Percentiles rank a stretch among this genome's conserved stretches.
Conservation (phyloP, 2,329 filamentous ascomycete genomes). For the Drechmeria coniospora region DNA sequence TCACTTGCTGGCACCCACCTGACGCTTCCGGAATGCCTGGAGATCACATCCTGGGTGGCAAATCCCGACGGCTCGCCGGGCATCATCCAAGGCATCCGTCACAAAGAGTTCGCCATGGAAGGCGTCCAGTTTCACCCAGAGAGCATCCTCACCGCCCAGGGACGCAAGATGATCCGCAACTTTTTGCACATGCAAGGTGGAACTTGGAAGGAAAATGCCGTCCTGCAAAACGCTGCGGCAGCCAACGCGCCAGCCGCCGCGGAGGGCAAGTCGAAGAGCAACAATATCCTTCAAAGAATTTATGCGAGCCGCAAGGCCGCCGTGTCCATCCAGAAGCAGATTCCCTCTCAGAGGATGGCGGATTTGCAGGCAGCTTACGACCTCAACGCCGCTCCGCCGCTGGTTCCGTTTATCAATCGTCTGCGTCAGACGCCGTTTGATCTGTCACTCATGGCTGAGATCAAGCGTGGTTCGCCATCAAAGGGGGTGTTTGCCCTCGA, state of each 20-base stretch:
- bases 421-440: slow-evolving; percentile 70
- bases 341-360: slow-evolving; percentile 68
- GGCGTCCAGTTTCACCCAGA: slow-evolving; percentile 97
- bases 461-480: slow-evolving; percentile 90
- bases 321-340: slow-evolving; percentile 65
- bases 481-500: slow-evolving; percentile 87
- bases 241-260: slow-evolving; percentile 12
- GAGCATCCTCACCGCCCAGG: slow-evolving; percentile 84
- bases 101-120: slow-evolving; percentile 83
- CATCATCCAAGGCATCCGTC: slow-evolving; percentile 92
- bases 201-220: slow-evolving; percentile 74
- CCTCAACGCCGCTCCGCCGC: slow-evolving; percentile 69
- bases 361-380: slow-evolving; percentile 82
- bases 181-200: slow-evolving; percentile 79
- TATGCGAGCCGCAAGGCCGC: slow-evolving; percentile 65
- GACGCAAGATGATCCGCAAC: slow-evolving; percentile 80
- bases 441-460: slow-evolving; percentile 92
- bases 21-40: slow-evolving; percentile 70
- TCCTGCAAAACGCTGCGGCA: slow-evolving; percentile 28
- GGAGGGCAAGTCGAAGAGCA: slow-evolving; percentile 38
- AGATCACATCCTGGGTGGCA: slow-evolving; percentile 81
- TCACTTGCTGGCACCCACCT: slow-evolving; percentile 85
- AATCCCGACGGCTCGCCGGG: slow-evolving; percentile 62
- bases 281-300: slow-evolving; percentile 81
- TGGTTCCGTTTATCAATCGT: slow-evolving; percentile 64